Evolutionary conservation across 108 stramenopile species (phyloP).

Genomic region (Licmophora abbreviata): DNA sequence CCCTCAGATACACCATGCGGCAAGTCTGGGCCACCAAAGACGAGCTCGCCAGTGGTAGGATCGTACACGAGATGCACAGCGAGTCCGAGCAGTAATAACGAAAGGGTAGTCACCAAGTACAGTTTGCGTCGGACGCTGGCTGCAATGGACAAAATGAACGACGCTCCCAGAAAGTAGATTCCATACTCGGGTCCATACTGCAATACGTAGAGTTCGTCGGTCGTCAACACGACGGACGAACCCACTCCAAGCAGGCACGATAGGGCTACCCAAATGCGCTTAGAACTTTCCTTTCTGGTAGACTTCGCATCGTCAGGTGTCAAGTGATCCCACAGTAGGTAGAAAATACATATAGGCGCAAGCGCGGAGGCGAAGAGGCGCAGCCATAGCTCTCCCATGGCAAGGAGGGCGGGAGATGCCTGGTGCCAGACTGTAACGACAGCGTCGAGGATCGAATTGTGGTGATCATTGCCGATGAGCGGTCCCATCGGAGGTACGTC

Average conservation of each 20-base stretch:
- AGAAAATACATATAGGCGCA: slow-evolving; percentile 27
- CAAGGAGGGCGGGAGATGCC: slow-evolving; percentile 31
- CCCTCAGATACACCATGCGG: slow-evolving; percentile 37
- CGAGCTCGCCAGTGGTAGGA: not conserved
- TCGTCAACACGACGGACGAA: slow-evolving; percentile 55
- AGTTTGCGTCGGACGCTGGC: slow-evolving; percentile 4
- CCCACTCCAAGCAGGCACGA: slow-evolving; percentile 31
- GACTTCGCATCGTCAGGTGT: slow-evolving; percentile 6
- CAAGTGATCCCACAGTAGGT: slow-evolving; percentile 13
- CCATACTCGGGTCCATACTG: slow-evolving; percentile 53
- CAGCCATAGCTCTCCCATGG: slow-evolving; percentile 79
- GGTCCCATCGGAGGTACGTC: slow-evolving; percentile 38
- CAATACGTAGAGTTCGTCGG: slow-evolving; percentile 59
- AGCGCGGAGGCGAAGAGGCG: slow-evolving; percentile 44
- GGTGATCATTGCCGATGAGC: slow-evolving; percentile 8
- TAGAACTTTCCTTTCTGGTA: not conserved
- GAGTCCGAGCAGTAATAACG: not conserved
- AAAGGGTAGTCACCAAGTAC: not conserved
- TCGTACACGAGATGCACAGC: slow-evolving; percentile 16
- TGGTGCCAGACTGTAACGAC: slow-evolving; percentile 14
- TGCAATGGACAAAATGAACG: slow-evolving; percentile 20
- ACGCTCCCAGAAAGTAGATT: slow-evolving; percentile 19
- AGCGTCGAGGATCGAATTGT: slow-evolving; percentile 11
- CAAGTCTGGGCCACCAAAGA: slow-evolving; percentile 14
- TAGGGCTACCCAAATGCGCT: slow-evolving; percentile 8